Percentiles rank a stretch among this genome's conserved stretches.
These are phyloP conservation scores for Populus hybrid DNA, from an alignment of 441 rosid genomes.

Conservation along the genomic window DNA sequence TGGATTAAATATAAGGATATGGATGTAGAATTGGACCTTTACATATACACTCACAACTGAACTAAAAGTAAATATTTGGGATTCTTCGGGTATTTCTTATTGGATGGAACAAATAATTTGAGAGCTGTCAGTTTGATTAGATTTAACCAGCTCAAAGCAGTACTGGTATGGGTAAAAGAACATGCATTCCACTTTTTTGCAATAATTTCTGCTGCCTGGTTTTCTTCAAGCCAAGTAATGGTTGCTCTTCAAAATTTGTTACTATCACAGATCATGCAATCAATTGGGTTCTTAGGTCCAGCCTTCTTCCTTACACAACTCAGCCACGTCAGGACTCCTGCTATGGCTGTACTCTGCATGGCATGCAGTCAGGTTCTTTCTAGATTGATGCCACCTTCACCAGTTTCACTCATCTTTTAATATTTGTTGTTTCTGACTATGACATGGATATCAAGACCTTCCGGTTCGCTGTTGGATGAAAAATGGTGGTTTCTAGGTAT, in stretches of 20 bases:
- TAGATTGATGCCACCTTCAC: conserved; percentile 11
- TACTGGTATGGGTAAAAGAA: not conserved
- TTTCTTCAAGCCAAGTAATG: conserved; percentile 1
- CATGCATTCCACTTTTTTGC: not conserved
- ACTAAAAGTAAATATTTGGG: too few relatives aligned
- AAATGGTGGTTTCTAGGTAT: not conserved
- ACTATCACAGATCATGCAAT: conserved; percentile 88
- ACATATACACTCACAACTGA: too few relatives aligned
- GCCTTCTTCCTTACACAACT: conserved; percentile 90
- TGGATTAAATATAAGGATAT: too few relatives aligned
- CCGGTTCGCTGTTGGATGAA: not conserved
- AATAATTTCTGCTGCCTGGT: not conserved
- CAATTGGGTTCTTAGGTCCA: conserved; percentile 92
- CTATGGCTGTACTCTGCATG: conserved; percentile 97
- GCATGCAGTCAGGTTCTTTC: conserved; percentile 92
- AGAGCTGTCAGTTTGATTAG: not conserved
- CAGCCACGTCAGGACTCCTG: conserved; percentile 82
- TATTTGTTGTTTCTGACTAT: not conserved
- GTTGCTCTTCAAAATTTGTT: conserved; percentile 12
- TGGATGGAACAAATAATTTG: not conserved
- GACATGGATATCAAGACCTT: not conserved
- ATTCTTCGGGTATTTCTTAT: not conserved
- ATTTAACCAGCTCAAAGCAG: not conserved
- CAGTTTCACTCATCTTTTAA: not conserved
- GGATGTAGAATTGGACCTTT: too few relatives aligned